Base-by-base conservation (phyloP, 768 basidiomycete species). In the Pleurotus giganteus region DNA sequence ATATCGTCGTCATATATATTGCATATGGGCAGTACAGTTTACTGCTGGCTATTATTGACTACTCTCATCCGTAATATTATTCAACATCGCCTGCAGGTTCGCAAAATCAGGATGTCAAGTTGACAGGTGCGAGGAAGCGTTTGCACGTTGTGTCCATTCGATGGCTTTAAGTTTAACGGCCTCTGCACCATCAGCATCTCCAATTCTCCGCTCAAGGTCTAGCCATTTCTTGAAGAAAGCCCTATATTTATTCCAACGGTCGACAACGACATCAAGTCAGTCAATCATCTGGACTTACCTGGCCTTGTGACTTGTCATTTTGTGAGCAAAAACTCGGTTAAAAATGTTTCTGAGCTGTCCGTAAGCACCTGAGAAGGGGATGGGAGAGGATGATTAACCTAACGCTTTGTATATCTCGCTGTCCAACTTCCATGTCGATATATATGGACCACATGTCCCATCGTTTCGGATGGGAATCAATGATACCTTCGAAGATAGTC, bases 141-240 rank as follows among this genome's bases (percentile, higher is more conserved):
- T 50, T 51, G 86, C 85, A 61, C 71, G 78, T 66, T 84, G 88
- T 57, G 91, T 91, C 94, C 94, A 99, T 69, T 92, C 94, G 37
- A 94, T 73, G 11, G 97, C 97, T 66, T 88, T 91, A 60, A 83
- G 76, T 75, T 98, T 99, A 43, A 97, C 95, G 43, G 67, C 66
- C 27, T 81, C 79, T 24, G 83, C 86, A 17, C 94, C 94, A 39
- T 87, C 86, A 56, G 89, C 91, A 62, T 97, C 91, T 3, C 96
- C 97, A 56, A 94, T 72, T 60, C 84, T 81, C 61, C 82, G 84
- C 69, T 98, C 97, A 34, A 97, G 71, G 56, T 86, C 86, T 28
- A 98, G 76, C 92, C 95, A 97, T 69, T 98, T 98, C 73, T 99
- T 99, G 82, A 99, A 98, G 71, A 98, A 88, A 26, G 87, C 83